A percentile compares a stretch with the other conserved stretches of the same genome.
Conservation (phyloP, 108 stramenopile genomes). For the Thalassiosira profunda region DNA sequence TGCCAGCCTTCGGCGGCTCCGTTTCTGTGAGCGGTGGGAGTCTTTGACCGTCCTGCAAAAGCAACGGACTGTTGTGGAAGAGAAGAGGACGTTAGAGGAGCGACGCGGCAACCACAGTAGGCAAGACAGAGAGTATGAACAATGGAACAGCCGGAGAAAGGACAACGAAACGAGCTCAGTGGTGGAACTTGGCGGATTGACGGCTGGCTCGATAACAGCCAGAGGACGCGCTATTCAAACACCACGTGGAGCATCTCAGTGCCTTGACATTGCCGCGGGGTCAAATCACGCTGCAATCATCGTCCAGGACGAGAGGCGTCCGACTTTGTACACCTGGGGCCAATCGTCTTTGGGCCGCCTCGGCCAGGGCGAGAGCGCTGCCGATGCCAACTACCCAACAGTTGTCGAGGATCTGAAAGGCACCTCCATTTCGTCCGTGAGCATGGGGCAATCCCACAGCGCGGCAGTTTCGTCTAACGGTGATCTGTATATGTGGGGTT, state of each 20-base stretch:
- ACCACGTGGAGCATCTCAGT: constrained; percentile 47
- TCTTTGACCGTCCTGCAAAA: constrained; percentile 59
- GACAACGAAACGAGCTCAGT: constrained; percentile 16
- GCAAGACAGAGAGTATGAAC: constrained; percentile 38
- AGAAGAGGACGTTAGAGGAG: constrained; percentile 23
- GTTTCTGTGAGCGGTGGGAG: constrained; percentile 57
- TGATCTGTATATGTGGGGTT: constrained; percentile 68
- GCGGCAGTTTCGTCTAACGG: constrained; percentile 41
- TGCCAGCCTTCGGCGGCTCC: constrained; percentile 38
- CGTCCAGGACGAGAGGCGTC: constrained; percentile 34
- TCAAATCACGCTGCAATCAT: constrained; percentile 59
- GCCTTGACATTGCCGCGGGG: constrained; percentile 47
- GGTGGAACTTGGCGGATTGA: neutral
- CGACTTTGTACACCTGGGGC: constrained; percentile 60
- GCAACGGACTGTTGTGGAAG: constrained; percentile 21
- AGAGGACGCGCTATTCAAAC: constrained; percentile 34
- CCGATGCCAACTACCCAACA: constrained; percentile 35
- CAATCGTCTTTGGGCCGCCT: constrained; percentile 42
- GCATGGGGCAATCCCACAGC: constrained; percentile 41
- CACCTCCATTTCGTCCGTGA: constrained; percentile 8
- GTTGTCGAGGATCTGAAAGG: constrained; percentile 45
- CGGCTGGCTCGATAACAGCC: constrained; percentile 42
- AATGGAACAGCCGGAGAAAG: constrained; percentile 44
- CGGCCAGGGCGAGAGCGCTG: constrained; percentile 31
- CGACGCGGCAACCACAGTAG: neutral